A percentile compares a stretch with the other conserved stretches of the same genome.
Conservation (phyloP, 495 filamentous ascomycete species). For the Penicillium alfredii region DNA sequence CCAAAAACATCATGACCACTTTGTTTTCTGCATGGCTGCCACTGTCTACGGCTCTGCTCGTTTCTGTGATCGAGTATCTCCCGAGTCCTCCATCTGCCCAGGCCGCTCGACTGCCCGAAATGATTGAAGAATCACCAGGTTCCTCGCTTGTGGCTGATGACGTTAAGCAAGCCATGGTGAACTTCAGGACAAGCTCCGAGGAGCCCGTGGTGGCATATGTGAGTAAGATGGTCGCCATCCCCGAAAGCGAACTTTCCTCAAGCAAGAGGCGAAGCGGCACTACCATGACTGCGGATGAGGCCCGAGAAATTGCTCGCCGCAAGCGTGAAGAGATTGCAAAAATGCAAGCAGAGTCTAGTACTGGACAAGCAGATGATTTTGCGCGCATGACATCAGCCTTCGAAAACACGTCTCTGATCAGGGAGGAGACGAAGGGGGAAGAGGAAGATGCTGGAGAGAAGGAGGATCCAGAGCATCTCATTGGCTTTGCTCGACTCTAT, state of each 20-base stretch:
- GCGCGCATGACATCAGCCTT: slow-evolving; percentile 49
- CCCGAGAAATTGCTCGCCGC: slow-evolving; percentile 75
- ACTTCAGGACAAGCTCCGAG: slow-evolving; percentile 60
- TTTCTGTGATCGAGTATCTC: slow-evolving; percentile 88
- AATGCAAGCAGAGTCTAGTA: slow-evolving; percentile 56
- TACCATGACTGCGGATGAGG: slow-evolving; percentile 79
- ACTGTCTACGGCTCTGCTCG: slow-evolving; percentile 83
- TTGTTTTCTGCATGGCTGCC: slow-evolving; percentile 89
- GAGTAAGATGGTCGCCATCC: slow-evolving; percentile 96
- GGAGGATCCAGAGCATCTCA: slow-evolving; percentile 74
- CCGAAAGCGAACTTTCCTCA: slow-evolving; percentile 82
- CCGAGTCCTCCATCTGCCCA: slow-evolving; percentile 84
- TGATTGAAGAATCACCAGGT: slow-evolving; percentile 79
- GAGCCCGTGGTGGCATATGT: slow-evolving; percentile 91
- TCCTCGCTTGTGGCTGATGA: slow-evolving; percentile 57
- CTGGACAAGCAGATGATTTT: slow-evolving; percentile 35
- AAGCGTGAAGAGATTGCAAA: slow-evolving; percentile 82
- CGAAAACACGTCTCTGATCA: slow-evolving; percentile 46
- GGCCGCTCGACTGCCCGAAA: slow-evolving; percentile 66
- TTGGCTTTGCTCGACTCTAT: slow-evolving; percentile 91
- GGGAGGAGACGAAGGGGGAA: slow-evolving; percentile 27
- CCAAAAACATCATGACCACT: slow-evolving; percentile 73
- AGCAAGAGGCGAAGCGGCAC: slow-evolving; percentile 58
- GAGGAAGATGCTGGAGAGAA: slow-evolving; percentile 41
- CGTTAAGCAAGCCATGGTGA: slow-evolving; percentile 71